A percentile compares a stretch with the other conserved stretches of the same genome.
These are phyloP conservation scores for Colletotrichum limetticola DNA, from an alignment of 2,329 filamentous ascomycete species.

Conservation along the genomic window DNA sequence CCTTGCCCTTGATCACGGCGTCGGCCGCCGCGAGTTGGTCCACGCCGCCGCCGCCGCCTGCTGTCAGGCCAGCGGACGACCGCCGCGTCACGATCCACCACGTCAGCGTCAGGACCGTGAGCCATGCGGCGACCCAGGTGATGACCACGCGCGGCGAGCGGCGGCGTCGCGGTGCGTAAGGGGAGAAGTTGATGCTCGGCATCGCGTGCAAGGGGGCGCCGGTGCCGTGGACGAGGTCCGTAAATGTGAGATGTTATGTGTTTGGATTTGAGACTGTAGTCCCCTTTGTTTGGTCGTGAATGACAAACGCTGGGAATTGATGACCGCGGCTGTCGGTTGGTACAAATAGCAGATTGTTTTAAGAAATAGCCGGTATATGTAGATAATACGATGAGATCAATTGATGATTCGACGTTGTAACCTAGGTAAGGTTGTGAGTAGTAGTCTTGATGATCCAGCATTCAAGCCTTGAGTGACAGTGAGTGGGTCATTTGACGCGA, in stretches of 20 bases:
- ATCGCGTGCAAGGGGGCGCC: not conserved
- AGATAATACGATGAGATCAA: not conserved
- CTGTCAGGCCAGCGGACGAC: not conserved
- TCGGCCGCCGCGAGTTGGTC: not conserved
- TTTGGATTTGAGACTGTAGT: not conserved
- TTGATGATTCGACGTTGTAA: not conserved
- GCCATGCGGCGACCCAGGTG: slow-evolving; percentile 34
- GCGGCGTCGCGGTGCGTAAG: slow-evolving; percentile 32
- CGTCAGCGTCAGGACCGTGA: slow-evolving; percentile 28
- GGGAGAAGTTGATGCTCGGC: slow-evolving; percentile 20
- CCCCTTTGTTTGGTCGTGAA: not conserved
- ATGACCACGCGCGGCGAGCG: slow-evolving; percentile 26
- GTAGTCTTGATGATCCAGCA: not conserved
- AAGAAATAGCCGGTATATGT: no score
- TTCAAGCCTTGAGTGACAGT: not conserved
- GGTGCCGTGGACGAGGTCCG: not conserved
- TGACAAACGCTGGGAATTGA: not conserved
- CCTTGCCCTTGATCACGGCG: slow-evolving; percentile 28
- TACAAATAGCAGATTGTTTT: no score
- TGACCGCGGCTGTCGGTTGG: not conserved
- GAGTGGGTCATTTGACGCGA: not conserved
- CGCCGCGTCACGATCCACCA: slow-evolving; percentile 32
- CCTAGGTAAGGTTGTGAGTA: not conserved
- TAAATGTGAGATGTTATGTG: not conserved
- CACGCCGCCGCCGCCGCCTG: not conserved